phyloP scores from a whole-genome alignment of 352 stramenopile genomes.

The Thalassiosira mediterranea region DNA sequence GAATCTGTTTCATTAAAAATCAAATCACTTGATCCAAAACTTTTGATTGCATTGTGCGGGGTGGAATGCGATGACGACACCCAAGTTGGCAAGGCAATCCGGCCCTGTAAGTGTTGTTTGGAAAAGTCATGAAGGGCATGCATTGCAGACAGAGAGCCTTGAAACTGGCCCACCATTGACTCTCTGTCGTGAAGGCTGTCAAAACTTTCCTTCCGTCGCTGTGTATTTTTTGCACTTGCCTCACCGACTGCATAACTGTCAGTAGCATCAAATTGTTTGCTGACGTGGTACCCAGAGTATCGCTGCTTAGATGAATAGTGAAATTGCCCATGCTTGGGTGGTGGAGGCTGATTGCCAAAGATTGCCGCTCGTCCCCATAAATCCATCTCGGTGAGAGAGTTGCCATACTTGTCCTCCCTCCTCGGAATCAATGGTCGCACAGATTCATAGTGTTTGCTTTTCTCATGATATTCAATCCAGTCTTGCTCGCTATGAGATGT shows the following conservation, averaged over 20 bases:
- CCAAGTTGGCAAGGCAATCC: conserved; percentile 24
- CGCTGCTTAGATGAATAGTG: conserved; percentile 29
- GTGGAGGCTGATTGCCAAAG: conserved; percentile 29
- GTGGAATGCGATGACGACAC: conserved; percentile 4
- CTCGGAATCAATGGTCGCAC: not conserved
- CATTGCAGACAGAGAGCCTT: conserved; percentile 34
- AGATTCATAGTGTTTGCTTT: not conserved
- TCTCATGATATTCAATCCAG: conserved; percentile 12
- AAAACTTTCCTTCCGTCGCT: conserved; percentile 15
- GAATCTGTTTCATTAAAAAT: too few species aligned
- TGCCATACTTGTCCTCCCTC: conserved; percentile 25
- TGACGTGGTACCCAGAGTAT: conserved; percentile 28
- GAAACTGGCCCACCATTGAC: conserved; percentile 26
- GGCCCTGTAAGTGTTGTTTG: conserved; percentile 11
- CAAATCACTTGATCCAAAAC: too few species aligned
- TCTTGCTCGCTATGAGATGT: conserved; percentile 26
- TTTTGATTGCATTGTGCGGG: too few species aligned
- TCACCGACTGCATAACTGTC: too few species aligned
- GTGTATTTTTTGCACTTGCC: too few species aligned
- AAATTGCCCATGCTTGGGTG: conserved; percentile 16
- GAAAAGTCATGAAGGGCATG: conserved; percentile 34
- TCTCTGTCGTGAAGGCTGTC: conserved; percentile 34
- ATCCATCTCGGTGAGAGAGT: conserved; percentile 16
- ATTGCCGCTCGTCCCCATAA: conserved; percentile 16
- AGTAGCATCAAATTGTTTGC: conserved; percentile 17